These are phyloP conservation scores for Globisporangium nodosum DNA, from an alignment of 352 stramenopile genomes.

Conservation along the genomic window DNA sequence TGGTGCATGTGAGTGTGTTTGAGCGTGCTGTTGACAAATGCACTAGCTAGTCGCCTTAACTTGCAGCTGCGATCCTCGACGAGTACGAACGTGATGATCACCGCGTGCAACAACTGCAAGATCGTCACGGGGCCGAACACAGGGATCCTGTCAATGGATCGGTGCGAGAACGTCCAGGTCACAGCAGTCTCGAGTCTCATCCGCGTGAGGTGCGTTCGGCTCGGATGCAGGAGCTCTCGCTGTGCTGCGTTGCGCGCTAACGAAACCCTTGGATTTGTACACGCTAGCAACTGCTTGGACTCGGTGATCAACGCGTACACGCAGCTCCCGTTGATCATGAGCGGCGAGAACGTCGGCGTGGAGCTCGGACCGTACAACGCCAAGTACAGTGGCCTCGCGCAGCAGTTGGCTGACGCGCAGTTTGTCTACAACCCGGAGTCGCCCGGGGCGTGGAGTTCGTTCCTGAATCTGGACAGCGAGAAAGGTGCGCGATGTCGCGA, in stretches of 20 bases:
- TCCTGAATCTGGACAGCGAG: constrained; percentile 64
- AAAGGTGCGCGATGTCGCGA: constrained; percentile 27
- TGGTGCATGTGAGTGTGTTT: neutral
- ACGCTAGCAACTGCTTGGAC: constrained; percentile 90
- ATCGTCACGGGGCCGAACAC: constrained; percentile 94
- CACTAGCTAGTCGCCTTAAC: constrained; percentile 37
- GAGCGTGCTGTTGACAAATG: neutral
- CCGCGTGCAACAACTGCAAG: constrained; percentile 93
- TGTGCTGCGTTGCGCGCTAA: neutral
- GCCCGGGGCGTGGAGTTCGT: constrained; percentile 51
- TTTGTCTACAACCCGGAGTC: constrained; percentile 49
- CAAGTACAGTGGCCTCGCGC: constrained; percentile 88
- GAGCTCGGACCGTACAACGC: constrained; percentile 95
- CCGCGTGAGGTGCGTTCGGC: constrained; percentile 60
- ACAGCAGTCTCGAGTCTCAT: constrained; percentile 81
- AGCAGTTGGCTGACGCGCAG: constrained; percentile 50
- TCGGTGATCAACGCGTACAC: constrained; percentile 91
- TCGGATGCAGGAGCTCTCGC: neutral
- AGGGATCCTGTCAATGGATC: constrained; percentile 90
- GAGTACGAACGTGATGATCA: constrained; percentile 87
- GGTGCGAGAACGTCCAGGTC: constrained; percentile 93
- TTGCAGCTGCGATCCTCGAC: neutral
- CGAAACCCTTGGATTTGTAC: neutral
- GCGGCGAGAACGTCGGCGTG: constrained; percentile 93
- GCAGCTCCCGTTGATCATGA: constrained; percentile 87